Conservation (phyloP, 306 rosid genomes). For the Cucurbita argyrosperma region DNA sequence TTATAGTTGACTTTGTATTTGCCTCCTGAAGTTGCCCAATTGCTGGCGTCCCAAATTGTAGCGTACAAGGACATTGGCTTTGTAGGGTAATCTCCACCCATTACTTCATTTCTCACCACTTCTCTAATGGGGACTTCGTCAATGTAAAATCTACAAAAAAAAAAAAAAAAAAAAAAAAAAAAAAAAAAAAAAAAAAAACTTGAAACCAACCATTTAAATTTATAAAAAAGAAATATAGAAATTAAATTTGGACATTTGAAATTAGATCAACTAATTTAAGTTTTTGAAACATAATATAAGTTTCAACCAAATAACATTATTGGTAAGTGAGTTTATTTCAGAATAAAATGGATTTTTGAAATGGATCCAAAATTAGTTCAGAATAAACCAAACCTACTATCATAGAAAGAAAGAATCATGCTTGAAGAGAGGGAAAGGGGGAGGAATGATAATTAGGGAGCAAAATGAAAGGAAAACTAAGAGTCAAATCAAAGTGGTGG, state of each 20-base stretch:
- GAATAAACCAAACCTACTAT: neutral
- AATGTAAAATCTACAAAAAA: conserved; percentile 57
- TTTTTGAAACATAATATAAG: too few relatives aligned
- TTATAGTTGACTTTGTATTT: conserved; percentile 70
- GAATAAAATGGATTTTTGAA: neutral
- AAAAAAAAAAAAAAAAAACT: too few relatives aligned
- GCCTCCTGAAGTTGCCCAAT: conserved; percentile 89
- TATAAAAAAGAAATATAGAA: too few relatives aligned
- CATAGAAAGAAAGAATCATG: neutral
- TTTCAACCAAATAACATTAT: neutral
- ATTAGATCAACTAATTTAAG: too few relatives aligned
- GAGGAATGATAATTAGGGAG: neutral
- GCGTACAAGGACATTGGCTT: conserved; percentile 85
- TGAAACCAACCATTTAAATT: too few relatives aligned
- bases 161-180: too few relatives aligned
- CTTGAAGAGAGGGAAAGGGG: neutral
- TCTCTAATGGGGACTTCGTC: conserved; percentile 90
- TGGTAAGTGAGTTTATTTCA: neutral
- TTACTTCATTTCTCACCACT: conserved; percentile 43
- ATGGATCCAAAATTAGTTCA: neutral
- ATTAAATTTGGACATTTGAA: too few relatives aligned
- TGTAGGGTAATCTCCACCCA: conserved; percentile 78
- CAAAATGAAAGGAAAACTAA: neutral
- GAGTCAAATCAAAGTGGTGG: neutral
- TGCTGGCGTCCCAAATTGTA: conserved; percentile 94